Conservation (phyloP, 305 asterid species). For the Euphrasia arctica region DNA sequence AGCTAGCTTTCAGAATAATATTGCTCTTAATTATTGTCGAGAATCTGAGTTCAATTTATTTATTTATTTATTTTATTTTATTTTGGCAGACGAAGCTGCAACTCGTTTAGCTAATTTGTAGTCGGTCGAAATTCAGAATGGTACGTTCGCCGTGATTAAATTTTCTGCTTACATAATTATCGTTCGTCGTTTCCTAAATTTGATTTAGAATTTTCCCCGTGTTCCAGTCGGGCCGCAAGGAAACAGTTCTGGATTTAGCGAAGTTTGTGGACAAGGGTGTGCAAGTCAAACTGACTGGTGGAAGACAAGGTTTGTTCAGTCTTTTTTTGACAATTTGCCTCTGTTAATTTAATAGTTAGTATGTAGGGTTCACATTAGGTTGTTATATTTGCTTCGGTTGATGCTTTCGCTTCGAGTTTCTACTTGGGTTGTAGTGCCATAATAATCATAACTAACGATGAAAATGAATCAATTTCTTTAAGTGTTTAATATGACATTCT, state of each 20-base stretch:
- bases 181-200: background rate
- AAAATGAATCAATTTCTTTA: no score
- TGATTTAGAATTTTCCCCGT: slow-evolving; percentile 1
- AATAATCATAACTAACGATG: no score
- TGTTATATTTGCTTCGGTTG: no score
- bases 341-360: no score
- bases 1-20: no score
- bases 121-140: slow-evolving; percentile 24
- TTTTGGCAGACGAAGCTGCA: slow-evolving; percentile 21
- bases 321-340: no score
- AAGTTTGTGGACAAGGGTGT: slow-evolving; percentile 96
- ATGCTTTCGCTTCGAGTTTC: no score
- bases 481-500: no score
- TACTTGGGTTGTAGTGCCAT: no score
- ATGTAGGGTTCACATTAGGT: no score
- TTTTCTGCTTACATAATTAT: background rate
- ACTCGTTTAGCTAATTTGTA: background rate
- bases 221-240: slow-evolving; percentile 87
- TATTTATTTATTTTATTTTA: background rate
- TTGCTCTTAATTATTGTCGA: no score
- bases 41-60: no score
- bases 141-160: slow-evolving; percentile 18
- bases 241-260: slow-evolving; percentile 88
- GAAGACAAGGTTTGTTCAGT: slow-evolving; percentile 61
- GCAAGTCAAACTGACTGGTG: slow-evolving; percentile 95